A percentile compares a stretch with the other conserved stretches of the same genome.
Conservation (phyloP, 257 asterid genomes). For the Jacaranda copaia region DNA sequence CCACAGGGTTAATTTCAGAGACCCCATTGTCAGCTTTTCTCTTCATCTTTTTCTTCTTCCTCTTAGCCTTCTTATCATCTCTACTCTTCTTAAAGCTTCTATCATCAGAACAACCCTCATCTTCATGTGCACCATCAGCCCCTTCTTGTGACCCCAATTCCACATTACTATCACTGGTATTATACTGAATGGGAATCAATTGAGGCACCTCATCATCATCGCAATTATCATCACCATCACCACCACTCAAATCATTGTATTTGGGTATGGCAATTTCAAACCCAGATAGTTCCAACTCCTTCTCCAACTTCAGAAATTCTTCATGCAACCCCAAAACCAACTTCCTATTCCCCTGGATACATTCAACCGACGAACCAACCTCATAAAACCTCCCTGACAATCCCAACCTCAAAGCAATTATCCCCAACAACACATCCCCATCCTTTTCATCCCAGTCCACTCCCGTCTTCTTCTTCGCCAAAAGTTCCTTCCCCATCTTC, state of each 20-base stretch:
- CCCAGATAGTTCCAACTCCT: conserved; percentile 49
- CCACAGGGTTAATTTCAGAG: conserved; percentile 4
- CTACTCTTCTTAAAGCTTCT: conserved; percentile 42
- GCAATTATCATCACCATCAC: conserved; percentile 31
- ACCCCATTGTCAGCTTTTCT: conserved; percentile 30
- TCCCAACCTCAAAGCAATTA: conserved; percentile 59
- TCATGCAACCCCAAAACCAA: conserved; percentile 57
- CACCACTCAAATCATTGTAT: conserved; percentile 35
- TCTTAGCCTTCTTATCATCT: conserved; percentile 41
- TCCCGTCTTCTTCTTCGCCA: conserved; percentile 51
- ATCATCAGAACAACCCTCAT: conserved; percentile 30
- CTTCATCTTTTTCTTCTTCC: conserved; percentile 43
- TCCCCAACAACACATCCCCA: conserved; percentile 52
- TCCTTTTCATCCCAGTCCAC: conserved; percentile 40
- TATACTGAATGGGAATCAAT: conserved; percentile 46
- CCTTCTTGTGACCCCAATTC: conserved; percentile 32
- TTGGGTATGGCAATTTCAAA: conserved; percentile 50
- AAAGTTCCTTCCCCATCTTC: conserved; percentile 49
- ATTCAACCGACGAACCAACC: conserved; percentile 56
- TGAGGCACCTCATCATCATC: conserved; percentile 46
- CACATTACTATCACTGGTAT: conserved; percentile 28
- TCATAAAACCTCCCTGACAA: conserved; percentile 54
- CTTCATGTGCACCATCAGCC: conserved; percentile 33
- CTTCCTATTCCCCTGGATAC: conserved; percentile 72
- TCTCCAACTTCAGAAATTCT: conserved; percentile 62